A percentile compares a stretch with the other conserved stretches of the same genome.
phyloP scores from a whole-genome alignment of 169 alveolate species.

The Plasmodium ovale region DNA sequence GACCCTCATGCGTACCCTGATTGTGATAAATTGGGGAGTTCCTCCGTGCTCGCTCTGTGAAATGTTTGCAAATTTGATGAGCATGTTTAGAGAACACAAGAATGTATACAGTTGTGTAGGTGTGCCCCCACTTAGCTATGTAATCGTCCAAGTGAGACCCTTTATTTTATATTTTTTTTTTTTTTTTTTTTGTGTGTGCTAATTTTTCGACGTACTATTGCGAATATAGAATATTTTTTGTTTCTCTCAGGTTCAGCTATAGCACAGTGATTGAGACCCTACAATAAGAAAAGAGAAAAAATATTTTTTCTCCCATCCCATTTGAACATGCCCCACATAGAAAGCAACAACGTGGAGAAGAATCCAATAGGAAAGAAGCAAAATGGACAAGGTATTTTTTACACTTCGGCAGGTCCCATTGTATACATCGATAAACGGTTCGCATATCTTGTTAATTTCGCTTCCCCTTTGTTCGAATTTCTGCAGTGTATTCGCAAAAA shows the following conservation, averaged over 20 bases:
- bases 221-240: constrained; percentile 38
- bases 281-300: background rate
- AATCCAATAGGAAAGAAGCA: background rate
- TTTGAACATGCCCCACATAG: background rate
- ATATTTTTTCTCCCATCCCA: background rate
- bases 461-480: constrained; percentile 55
- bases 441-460: constrained; percentile 31
- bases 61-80: too few species aligned
- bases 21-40: constrained; percentile 38
- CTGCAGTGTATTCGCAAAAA: constrained; percentile 2
- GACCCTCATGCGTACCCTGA: constrained; percentile 5
- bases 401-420: constrained; percentile 29
- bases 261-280: constrained; percentile 47
- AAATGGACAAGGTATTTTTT: background rate
- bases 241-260: constrained; percentile 62
- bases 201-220: constrained; percentile 5
- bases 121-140: background rate
- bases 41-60: constrained; percentile 14
- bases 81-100: too few species aligned
- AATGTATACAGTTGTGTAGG: background rate
- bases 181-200: background rate
- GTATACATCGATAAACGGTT: constrained; percentile 22
- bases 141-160: background rate
- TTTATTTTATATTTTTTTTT: background rate
- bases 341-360: background rate